phyloP scores from a whole-genome alignment of 257 asterid genomes.

The Gentiana macrophylla region DNA sequence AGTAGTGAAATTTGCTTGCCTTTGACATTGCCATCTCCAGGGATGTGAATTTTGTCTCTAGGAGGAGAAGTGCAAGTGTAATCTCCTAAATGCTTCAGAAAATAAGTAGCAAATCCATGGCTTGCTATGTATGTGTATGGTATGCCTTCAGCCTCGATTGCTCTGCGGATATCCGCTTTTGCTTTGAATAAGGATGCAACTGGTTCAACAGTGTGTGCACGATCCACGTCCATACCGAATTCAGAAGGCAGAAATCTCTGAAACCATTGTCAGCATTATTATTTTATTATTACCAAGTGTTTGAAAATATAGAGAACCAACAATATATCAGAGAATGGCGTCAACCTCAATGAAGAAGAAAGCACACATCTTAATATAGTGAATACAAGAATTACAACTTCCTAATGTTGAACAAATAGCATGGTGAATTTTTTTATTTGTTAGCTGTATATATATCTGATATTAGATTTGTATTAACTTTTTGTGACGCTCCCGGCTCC shows the following conservation, averaged over 20 bases:
- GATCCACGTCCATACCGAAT: conserved; percentile 13
- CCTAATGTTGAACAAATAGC: too few species aligned
- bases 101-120: conserved; percentile 8
- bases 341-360: too few species aligned
- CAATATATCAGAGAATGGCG: too few species aligned
- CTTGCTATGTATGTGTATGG: conserved; percentile 5
- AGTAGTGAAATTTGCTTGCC: conserved; percentile 22
- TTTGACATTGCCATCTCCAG: conserved; percentile 45
- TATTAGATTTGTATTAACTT: too few species aligned
- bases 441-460: too few species aligned
- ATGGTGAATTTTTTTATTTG: too few species aligned
- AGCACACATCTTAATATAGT: too few species aligned
- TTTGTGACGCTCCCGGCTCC: too few species aligned
- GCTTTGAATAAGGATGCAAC: conserved; percentile 6
- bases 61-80: conserved; percentile 31
- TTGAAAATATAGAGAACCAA: too few species aligned
- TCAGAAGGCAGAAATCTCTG: conserved; percentile 7
- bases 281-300: too few species aligned
- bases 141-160: conserved; percentile 10
- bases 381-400: too few species aligned
- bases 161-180: conserved; percentile 9
- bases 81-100: conserved; percentile 4
- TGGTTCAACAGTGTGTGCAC: conserved; percentile 6
- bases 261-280: too few species aligned
- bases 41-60: conserved; percentile 34